A percentile compares a stretch with the other conserved stretches of the same genome.
These are phyloP conservation scores for Gypsophila paniculata DNA, from an alignment of 179 eudicot genomes.

Conservation along the genomic window DNA sequence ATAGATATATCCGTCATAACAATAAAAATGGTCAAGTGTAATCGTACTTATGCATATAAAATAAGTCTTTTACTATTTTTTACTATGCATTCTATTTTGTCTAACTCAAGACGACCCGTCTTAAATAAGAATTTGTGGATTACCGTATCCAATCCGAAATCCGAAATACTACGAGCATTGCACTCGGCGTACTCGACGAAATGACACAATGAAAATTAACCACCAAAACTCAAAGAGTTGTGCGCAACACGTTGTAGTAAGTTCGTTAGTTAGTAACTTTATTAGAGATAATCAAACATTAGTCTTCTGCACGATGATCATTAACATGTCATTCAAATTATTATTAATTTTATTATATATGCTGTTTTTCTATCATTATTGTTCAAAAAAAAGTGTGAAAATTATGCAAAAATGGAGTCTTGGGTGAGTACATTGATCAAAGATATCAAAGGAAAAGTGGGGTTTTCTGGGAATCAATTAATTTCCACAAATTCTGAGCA, in stretches of 20 bases:
- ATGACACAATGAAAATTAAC: constrained; percentile 11
- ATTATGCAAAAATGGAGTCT: constrained; percentile 27
- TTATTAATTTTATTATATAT: not conserved
- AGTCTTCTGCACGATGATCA: constrained; percentile 18
- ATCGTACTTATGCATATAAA: too few relatives aligned
- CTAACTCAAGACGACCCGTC: too few relatives aligned
- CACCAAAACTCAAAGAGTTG: not conserved
- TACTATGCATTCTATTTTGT: too few relatives aligned
- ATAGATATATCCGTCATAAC: too few relatives aligned
- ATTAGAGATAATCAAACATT: not conserved
- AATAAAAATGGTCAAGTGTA: too few relatives aligned
- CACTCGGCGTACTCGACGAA: constrained; percentile 20
- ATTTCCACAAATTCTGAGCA: constrained; percentile 1
- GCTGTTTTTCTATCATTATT: not conserved
- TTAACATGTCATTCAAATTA: constrained; percentile 17
- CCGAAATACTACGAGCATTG: not conserved
- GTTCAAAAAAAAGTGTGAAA: constrained; percentile 12
- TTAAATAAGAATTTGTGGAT: too few relatives aligned
- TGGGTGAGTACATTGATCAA: constrained; percentile 30
- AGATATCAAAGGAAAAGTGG: constrained; percentile 29
- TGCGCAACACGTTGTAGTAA: constrained; percentile 23
- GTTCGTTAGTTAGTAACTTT: not conserved
- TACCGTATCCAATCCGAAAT: too few relatives aligned
- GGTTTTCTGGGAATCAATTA: constrained; percentile 22
- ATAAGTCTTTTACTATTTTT: too few relatives aligned